Percentiles rank a stretch among this genome's conserved stretches.
These are phyloP conservation scores for Xylaria sp. DNA, from an alignment of 2,329 filamentous ascomycete species.

Conservation along the genomic window DNA sequence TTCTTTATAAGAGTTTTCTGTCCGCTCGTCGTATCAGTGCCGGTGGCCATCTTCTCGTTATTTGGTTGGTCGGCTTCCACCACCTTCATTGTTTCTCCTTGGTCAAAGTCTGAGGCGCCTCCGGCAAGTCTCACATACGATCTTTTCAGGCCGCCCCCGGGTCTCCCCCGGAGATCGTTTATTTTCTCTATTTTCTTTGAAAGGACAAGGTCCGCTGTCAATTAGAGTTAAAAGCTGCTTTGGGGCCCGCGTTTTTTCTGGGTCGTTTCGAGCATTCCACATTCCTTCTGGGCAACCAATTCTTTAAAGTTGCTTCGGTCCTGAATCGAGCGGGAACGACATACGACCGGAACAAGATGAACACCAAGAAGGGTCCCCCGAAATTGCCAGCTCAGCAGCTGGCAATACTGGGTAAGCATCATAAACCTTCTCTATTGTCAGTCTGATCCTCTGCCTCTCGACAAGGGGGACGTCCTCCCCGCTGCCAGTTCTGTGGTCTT, in stretches of 20 bases:
- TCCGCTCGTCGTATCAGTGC: slow-evolving; percentile 4
- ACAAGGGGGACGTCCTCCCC: neutral
- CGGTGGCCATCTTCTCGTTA: slow-evolving; percentile 4
- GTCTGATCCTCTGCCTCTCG: slow-evolving; percentile 7
- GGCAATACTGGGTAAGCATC: slow-evolving; percentile 71
- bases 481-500: neutral
- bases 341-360: slow-evolving; percentile 17
- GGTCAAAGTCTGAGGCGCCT: neutral
- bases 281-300: neutral
- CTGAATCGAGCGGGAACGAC: neutral
- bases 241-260: neutral
- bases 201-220: neutral
- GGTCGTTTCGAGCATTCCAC: neutral
- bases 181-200: neutral
- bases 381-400: slow-evolving; percentile 79
- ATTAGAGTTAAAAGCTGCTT: slow-evolving; percentile 1
- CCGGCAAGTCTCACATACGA: slow-evolving; percentile 5
- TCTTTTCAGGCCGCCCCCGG: neutral
- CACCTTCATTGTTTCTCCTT: slow-evolving; percentile 3
- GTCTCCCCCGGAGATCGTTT: neutral
- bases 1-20: slow-evolving; percentile 23
- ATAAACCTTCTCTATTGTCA: slow-evolving; percentile 13
- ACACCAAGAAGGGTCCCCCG: slow-evolving; percentile 41
- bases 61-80: slow-evolving; percentile 10
- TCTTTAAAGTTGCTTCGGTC: neutral